These are phyloP conservation scores for Pachyrhizus erosus DNA, from an alignment of 306 rosid species.

Conservation along the genomic window DNA sequence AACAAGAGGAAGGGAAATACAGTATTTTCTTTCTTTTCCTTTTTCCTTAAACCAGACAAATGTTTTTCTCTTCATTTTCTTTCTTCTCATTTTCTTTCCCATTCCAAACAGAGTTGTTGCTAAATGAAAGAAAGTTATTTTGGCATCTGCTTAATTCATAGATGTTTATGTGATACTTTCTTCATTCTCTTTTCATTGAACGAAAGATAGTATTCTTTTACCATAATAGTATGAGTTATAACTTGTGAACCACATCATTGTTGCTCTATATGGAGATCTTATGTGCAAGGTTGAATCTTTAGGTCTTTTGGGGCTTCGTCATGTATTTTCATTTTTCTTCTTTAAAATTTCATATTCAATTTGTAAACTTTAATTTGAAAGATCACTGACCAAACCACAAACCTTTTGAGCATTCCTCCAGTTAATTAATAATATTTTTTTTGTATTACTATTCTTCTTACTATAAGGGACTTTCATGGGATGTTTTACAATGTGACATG, in stretches of 20 bases:
- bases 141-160: conserved; percentile 7
- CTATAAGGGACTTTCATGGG: neutral
- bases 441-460: neutral
- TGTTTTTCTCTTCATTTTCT: neutral
- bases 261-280: conserved; percentile 23
- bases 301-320: conserved; percentile 26
- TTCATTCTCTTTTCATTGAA: conserved; percentile 14
- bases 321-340: conserved; percentile 3
- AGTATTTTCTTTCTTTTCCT: neutral
- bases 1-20: neutral
- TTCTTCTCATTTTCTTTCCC: neutral
- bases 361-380: conserved; percentile 9
- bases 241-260: conserved; percentile 3
- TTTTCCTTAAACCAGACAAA: neutral
- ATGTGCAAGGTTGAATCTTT: neutral
- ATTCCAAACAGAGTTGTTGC: neutral
- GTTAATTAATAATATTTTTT: neutral
- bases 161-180: conserved; percentile 14
- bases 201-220: conserved; percentile 17
- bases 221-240: neutral
- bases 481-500: no score
- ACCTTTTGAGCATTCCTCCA: conserved; percentile 13
- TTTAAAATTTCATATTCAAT: conserved; percentile 2
- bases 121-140: neutral
- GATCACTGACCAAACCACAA: neutral